A percentile compares a stretch with the other conserved stretches of the same genome.
phyloP scores from a whole-genome alignment of 2,329 filamentous ascomycete genomes.

The Nannizziopsis arthrosporioides region DNA sequence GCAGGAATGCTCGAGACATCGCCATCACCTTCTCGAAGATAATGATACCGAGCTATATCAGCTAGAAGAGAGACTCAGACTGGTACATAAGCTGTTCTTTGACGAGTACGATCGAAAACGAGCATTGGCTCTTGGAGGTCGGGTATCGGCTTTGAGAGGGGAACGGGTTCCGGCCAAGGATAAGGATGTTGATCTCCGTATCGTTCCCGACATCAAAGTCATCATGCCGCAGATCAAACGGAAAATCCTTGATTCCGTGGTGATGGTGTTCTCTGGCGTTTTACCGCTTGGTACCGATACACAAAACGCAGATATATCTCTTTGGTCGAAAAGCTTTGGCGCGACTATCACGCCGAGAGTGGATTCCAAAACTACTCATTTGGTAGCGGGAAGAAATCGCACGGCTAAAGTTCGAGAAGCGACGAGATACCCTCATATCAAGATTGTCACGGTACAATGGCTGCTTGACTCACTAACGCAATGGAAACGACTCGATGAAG shows the following conservation, averaged over 20 bases:
- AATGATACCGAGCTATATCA: slow-evolving; percentile 72
- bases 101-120: slow-evolving; percentile 58
- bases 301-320: slow-evolving; percentile 69
- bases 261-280: slow-evolving; percentile 81
- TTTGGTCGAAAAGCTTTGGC: slow-evolving; percentile 80
- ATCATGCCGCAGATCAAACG: slow-evolving; percentile 77
- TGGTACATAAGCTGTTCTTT: slow-evolving; percentile 70
- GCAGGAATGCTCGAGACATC: slow-evolving; percentile 32
- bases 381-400: slow-evolving; percentile 49
- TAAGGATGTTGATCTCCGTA: slow-evolving; percentile 41
- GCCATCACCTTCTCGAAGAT: slow-evolving; percentile 73
- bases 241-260: slow-evolving; percentile 59
- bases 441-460: slow-evolving; percentile 88
- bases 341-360: slow-evolving; percentile 45
- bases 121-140: slow-evolving; percentile 34
- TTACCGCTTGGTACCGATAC: slow-evolving; percentile 72
- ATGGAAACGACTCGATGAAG: slow-evolving; percentile 71
- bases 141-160: slow-evolving; percentile 41
- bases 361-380: slow-evolving; percentile 38
- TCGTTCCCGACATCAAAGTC: slow-evolving; percentile 72
- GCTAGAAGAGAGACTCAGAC: slow-evolving; percentile 62
- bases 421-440: slow-evolving; percentile 64
- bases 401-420: slow-evolving; percentile 89
- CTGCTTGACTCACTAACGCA: slow-evolving; percentile 70
- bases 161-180: slow-evolving; percentile 34